Percentiles rank a stretch among this genome's conserved stretches.
Evolutionary conservation across 257 asterid genomes (phyloP).

Genomic region (Paraleonurus japonicus): DNA sequence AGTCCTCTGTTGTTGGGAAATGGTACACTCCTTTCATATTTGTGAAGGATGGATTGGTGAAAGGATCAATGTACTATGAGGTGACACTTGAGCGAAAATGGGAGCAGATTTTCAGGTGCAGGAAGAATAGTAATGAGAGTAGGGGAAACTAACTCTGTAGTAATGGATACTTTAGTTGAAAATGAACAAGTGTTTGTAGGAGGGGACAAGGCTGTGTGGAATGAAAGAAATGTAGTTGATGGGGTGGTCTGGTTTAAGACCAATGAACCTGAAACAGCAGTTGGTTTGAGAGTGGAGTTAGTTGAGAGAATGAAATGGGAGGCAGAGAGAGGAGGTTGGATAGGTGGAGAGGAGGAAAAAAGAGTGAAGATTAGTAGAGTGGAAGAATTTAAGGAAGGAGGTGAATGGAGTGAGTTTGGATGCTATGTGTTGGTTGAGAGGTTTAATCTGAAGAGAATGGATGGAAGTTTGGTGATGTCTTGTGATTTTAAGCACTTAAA

Average conservation of each 20-base stretch:
- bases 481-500: conserved; percentile 50
- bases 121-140: neutral
- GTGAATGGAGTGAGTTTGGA: conserved; percentile 42
- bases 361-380: conserved; percentile 33
- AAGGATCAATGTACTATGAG: conserved; percentile 49
- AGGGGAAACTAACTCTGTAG: conserved; percentile 27
- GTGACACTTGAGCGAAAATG: conserved; percentile 60
- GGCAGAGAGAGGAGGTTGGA: conserved; percentile 44
- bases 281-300: conserved; percentile 56
- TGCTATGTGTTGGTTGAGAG: conserved; percentile 63
- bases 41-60: conserved; percentile 49
- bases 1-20: conserved; percentile 36
- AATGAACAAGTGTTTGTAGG: conserved; percentile 30
- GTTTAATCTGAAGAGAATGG: conserved; percentile 51
- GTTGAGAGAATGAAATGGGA: conserved; percentile 66
- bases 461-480: conserved; percentile 43
- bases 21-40: conserved; percentile 69
- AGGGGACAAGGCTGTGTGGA: conserved; percentile 37
- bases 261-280: conserved; percentile 23
- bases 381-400: conserved; percentile 28
- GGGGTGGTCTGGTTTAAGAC: conserved; percentile 53
- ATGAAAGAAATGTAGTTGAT: conserved; percentile 19
- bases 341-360: conserved; percentile 22
- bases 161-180: conserved; percentile 39
- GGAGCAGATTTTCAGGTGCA: conserved; percentile 45